Evolutionary conservation across 176 grass and related monocot genomes (phyloP).

Genomic region (Bromus sterilis): DNA sequence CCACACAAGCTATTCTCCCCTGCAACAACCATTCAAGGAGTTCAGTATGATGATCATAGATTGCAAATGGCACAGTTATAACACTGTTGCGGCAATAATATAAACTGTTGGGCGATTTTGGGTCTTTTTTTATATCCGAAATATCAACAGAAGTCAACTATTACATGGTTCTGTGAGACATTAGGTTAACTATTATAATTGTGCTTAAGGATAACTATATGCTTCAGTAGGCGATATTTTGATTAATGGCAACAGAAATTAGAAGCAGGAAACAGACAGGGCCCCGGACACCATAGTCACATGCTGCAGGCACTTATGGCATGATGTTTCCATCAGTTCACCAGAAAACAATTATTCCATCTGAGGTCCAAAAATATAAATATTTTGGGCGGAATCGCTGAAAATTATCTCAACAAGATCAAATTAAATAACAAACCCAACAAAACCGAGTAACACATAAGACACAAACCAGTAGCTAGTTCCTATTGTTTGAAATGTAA

Average conservation of each 20-base stretch:
- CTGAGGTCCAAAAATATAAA: not conserved
- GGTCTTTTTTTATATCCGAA: not conserved
- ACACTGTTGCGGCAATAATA: not conserved
- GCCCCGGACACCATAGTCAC: not conserved
- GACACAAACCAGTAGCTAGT: not conserved
- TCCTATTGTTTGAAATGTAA: not conserved
- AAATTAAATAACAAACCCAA: not conserved
- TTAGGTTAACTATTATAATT: not conserved
- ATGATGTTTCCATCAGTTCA: not conserved
- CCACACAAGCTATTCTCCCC: conserved; percentile 45
- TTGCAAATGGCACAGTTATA: not conserved
- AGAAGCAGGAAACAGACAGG: not conserved
- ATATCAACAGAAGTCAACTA: not conserved
- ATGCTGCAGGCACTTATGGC: not conserved
- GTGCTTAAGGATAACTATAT: not conserved
- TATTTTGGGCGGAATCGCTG: not conserved
- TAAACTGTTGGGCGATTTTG: not conserved
- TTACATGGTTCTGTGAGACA: not conserved
- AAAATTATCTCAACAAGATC: not conserved
- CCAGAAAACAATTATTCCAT: not conserved
- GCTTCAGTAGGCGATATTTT: not conserved
- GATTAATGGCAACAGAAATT: not conserved
- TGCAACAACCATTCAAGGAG: conserved; percentile 9
- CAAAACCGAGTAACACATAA: not conserved
- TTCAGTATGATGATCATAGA: not conserved